These are phyloP conservation scores for Xylaria sp. DNA, from an alignment of 2,329 filamentous ascomycete species.

Conservation along the genomic window DNA sequence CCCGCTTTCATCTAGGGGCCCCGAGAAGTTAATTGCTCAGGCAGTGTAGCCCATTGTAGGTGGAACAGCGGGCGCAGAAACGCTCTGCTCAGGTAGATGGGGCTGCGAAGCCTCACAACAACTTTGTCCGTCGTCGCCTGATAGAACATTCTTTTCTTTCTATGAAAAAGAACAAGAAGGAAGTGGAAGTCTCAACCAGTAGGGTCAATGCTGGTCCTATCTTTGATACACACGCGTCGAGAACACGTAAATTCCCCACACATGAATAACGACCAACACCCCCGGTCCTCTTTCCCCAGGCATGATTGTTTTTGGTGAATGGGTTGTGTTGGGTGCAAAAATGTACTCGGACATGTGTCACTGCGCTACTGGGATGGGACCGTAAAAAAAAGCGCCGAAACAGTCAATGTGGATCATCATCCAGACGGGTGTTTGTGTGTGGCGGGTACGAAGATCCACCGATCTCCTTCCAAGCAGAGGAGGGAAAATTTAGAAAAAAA, in stretches of 20 bases:
- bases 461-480: slow-evolving; percentile 7
- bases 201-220: slow-evolving; percentile 1
- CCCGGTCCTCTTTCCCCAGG: neutral
- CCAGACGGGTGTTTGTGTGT: slow-evolving; percentile 16
- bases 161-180: neutral
- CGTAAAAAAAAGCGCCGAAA: slow-evolving; percentile 28
- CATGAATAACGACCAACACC: neutral
- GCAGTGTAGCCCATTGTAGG: slow-evolving; percentile 10
- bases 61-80: slow-evolving; percentile 5
- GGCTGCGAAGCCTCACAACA: slow-evolving; percentile 10
- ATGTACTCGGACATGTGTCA: slow-evolving; percentile 33
- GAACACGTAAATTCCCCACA: slow-evolving; percentile 22
- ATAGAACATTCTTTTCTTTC: slow-evolving; percentile 1
- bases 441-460: slow-evolving; percentile 22
- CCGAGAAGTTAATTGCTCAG: slow-evolving; percentile 16
- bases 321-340: slow-evolving; percentile 1
- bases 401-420: slow-evolving; percentile 34
- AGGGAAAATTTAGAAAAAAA: neutral
- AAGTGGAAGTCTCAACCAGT: neutral
- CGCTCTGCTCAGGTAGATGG: neutral
- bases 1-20: slow-evolving; percentile 21
- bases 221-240: slow-evolving; percentile 12
- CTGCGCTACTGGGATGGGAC: slow-evolving; percentile 29
- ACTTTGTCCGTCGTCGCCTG: slow-evolving; percentile 4
- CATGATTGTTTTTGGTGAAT: slow-evolving; percentile 6